phyloP scores from a whole-genome alignment of 1,284 basidiomycete genomes.

The Peniophora sp. region DNA sequence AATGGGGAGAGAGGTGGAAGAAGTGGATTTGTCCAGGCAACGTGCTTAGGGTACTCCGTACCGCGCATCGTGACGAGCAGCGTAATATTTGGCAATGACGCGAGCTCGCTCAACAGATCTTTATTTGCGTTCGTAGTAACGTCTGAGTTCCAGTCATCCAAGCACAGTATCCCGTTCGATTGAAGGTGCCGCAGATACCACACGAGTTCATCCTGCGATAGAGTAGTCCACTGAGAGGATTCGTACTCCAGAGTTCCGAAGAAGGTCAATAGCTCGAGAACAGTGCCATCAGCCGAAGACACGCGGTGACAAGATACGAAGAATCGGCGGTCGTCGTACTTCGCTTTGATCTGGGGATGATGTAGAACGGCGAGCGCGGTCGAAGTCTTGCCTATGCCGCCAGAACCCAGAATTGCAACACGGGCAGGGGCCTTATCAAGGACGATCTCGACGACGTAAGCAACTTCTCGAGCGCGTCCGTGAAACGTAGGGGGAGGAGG shows the following conservation, averaged over 20 bases:
- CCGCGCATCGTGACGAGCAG: constrained; percentile 8
- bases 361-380: constrained; percentile 19
- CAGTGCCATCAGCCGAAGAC: constrained; percentile 13
- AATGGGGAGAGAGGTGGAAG: constrained; percentile 4
- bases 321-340: constrained; percentile 13
- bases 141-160: constrained; percentile 25
- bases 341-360: constrained; percentile 6
- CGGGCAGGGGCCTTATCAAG: not conserved
- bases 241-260: constrained; percentile 7
- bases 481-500: not conserved
- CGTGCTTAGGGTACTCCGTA: constrained; percentile 1
- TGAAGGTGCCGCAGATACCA: constrained; percentile 10
- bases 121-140: constrained; percentile 4
- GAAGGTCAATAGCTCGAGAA: constrained; percentile 14
- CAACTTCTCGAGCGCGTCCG: not conserved
- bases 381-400: constrained; percentile 29
- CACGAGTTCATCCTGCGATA: not conserved
- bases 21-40: constrained; percentile 5
- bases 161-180: constrained; percentile 16
- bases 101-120: constrained; percentile 2
- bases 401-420: constrained; percentile 21
- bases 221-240: not conserved
- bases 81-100: not conserved
- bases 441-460: not conserved
- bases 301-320: constrained; percentile 21